Conservation (phyloP, 306 rosid genomes). For the Betula pendula region DNA sequence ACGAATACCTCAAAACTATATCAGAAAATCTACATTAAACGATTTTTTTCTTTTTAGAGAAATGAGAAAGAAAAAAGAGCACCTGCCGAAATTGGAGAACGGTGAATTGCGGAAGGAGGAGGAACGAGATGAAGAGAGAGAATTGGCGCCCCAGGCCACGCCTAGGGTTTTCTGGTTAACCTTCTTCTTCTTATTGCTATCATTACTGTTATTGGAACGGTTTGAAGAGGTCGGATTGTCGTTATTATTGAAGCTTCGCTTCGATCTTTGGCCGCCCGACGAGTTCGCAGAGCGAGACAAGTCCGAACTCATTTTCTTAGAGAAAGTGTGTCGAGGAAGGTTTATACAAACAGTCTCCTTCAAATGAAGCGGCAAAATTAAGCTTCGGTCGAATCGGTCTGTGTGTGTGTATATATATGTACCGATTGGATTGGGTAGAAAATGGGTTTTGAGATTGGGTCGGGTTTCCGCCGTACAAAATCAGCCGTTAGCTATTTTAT, state of each 20-base stretch:
- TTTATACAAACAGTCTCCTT: constrained; percentile 9
- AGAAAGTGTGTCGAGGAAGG: constrained; percentile 24
- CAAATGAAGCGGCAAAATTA: constrained; percentile 45
- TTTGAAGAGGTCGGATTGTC: constrained; percentile 39
- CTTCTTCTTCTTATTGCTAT: constrained; percentile 32
- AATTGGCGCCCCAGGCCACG: constrained; percentile 74
- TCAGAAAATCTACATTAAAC: not conserved
- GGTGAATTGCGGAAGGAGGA: constrained; percentile 59
- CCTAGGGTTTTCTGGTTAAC: constrained; percentile 81
- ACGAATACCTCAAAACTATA: not conserved
- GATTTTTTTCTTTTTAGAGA: not conserved
- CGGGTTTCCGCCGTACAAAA: no score
- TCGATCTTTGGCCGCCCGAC: constrained; percentile 45
- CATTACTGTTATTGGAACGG: constrained; percentile 26
- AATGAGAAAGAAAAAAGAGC: not conserved
- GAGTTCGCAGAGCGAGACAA: constrained; percentile 58
- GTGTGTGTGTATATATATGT: not conserved
- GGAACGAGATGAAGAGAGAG: constrained; percentile 55
- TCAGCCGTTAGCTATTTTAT: no score
- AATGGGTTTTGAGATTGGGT: no score
- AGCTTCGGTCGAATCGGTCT: no score
- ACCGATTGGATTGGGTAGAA: not conserved
- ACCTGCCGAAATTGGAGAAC: constrained; percentile 75
- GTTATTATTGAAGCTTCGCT: constrained; percentile 43
- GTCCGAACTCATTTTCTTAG: constrained; percentile 48